These are phyloP conservation scores for Suhomyces xylopsoci DNA, from an alignment of 805 yeast species.

Conservation along the genomic window DNA sequence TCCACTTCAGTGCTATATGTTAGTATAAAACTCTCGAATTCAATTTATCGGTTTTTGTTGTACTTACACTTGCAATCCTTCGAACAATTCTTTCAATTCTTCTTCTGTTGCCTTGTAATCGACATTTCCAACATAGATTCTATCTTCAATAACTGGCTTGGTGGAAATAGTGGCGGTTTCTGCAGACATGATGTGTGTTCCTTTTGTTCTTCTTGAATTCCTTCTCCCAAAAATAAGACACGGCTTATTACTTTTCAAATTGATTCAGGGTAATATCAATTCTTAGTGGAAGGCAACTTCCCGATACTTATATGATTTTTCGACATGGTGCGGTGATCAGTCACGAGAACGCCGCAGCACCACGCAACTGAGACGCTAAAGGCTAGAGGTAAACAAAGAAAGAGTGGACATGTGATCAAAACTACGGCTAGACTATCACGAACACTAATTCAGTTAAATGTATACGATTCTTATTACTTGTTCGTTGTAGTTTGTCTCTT, in stretches of 20 bases:
- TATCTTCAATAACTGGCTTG: conserved; percentile 38
- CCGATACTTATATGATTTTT: conserved; percentile 7
- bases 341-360: conserved; percentile 1
- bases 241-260: conserved; percentile 3
- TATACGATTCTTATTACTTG: neutral
- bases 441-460: too few relatives aligned
- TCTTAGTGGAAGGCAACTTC: conserved; percentile 3
- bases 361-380: neutral
- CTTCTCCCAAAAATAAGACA: conserved; percentile 2
- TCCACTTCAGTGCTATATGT: conserved; percentile 40
- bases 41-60: neutral
- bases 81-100: conserved; percentile 47
- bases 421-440: too few relatives aligned
- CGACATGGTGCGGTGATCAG: conserved; percentile 1
- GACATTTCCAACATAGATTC: conserved; percentile 44
- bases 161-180: conserved; percentile 10
- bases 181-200: conserved; percentile 7
- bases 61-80: conserved; percentile 41
- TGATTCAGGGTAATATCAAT: conserved; percentile 1
- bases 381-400: neutral
- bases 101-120: conserved; percentile 42
- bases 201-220: conserved; percentile 4
- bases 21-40: conserved; percentile 11
- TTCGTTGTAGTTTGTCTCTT: too few relatives aligned
- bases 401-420: neutral